Evolutionary conservation across 768 basidiomycete species (phyloP), one percentile per base, ranked within the genome.

Genomic region (Amanita subjunquillea): DNA sequence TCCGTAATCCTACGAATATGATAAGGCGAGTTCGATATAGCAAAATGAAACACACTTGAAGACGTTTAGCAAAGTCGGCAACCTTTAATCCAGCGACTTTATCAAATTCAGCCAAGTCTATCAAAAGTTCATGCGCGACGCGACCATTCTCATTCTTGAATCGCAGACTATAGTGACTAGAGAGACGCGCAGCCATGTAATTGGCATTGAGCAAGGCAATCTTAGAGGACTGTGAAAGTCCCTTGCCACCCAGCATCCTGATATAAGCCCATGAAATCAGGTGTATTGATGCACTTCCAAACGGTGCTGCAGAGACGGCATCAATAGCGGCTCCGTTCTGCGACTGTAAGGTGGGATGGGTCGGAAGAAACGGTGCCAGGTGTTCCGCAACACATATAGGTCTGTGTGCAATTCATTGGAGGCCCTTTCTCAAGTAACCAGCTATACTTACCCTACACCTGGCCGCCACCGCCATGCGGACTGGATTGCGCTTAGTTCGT

Each of bases 191-290:
- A 17, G 94, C 93, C 79, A 97, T 96, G 68, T 98, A 99, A 68
- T 99, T 99, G 46, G 96, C 96, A 62, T 85, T 97, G 40, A 99
- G 78, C 29, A 99, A 76, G 1, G 96, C 91, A 29, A 90, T 70
- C 60, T 87, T 88, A 2, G 93, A 88, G 0, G 92, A 84, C 54
- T 91, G 79, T 22, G 82, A 79, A 25, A 99, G 78, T 6, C 96
- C 96, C 51, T 80, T 72, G 6, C 94, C 95, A 25, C 96, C 96
- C n/a, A 99, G 80, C 96, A 99, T 98, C 72, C 90, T 95, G 77
- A 96, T 91, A 68, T 96, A 99, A 10, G 96, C 95, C 94, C 95
- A 98, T 0, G 94, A 97, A 61, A 98, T 97, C 55, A 94, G 76
- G 44, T 90, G 83, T 61, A 99, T 93, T 6, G 91, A 94, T 2